Base-by-base conservation (phyloP, 192 early-diverging fungal species). In the Rhizophagus prolifer region DNA sequence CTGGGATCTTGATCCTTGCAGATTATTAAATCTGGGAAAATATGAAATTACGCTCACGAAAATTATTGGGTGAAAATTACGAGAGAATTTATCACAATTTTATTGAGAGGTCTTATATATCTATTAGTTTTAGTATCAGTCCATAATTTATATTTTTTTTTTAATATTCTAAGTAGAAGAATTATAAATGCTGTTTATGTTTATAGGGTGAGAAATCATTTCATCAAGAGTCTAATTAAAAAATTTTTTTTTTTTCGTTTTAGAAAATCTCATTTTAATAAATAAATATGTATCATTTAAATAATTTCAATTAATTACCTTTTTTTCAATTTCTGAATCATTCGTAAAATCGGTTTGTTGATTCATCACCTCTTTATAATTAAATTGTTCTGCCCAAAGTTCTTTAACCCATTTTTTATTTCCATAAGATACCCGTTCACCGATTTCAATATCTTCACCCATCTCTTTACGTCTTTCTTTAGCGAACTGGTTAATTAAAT, bases 401-500 rank as follows among this genome's bases (percentile, higher is more conserved):
- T 74, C 64, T 68, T 83, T 81, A 21, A 87, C 77, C 78, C 84
- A 87, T 63, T 69, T 76, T 14, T 69, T 68, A 38, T 85, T 64
- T 25, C 87, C 87, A 10, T 79, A 21, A 34, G 66, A 58, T 6
- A 68, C 76, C 19, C 69, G 76, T 68, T 78, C 47, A 50, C 79
- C 58, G 12, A 66, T 21, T 7, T 60, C 79, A 44, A 16, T 25
- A 34, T 76, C 28, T 1, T 78, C 74, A 58, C 58, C 77, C 9
- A 60, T 41, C 19, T 58, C 79, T 83, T 1, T 78, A 14, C 50
- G 23, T 36, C 76, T 63, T 80, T 80, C 83, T 68, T 79, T 81
- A 26, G 80, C 81, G 64, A 93, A 81, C 75, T 86, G 79, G 21
- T 91, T 90, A 75, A 84, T 85, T 76, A 93, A 81, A 76, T 88